Base-by-base conservation (phyloP, 2,329 filamentous ascomycete genomes). In the Rosellinia necatrix region DNA sequence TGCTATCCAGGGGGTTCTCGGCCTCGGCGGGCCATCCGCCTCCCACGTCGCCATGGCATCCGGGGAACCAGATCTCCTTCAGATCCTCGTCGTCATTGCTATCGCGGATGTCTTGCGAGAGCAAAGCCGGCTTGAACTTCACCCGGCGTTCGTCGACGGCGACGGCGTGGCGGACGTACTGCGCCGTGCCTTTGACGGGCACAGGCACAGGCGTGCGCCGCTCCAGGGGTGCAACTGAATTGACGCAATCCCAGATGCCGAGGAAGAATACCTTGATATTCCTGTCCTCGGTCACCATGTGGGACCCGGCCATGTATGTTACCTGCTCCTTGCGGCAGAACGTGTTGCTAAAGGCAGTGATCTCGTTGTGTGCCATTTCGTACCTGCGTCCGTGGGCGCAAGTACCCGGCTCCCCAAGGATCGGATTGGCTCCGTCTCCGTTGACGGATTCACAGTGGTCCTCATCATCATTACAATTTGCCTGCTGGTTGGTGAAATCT, bases 201-300 rank as follows among this genome's bases (percentile, higher is more conserved):
- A 73, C 70, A 4, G 75, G 76, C 22, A 72, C 66, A n/a, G 68
- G 72, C 21, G 72, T 68, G 50, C 70, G 75, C 9, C 61, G 46
- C 55, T 76, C 75, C 22, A 77, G 57, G 12, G 76, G 71, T 6
- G 75, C 72, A 6, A 82, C 78, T 3, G 76, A 79, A 64, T 79
- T 81, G 37, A 83, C 80, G 56, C 76, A 80, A 61, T 83, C 80
- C 71, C 79, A 83, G 37, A 82, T 72, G 1, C 81, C 81, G n/a
- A 83, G 76, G 66, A 83, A 82, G 64, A 79, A 78, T 6, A 82
- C 75, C 17, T 76, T 76, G 46, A 81, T 65, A 12, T 66, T 67
- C 12, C 17, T 58, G 2, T 60, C 53, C 29, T 56, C 51, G 10
- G 41, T 52, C 24, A 53, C 19, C n/a, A 27, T 21, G 17, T 57